Percentiles rank a stretch among this genome's conserved stretches.
phyloP scores from a whole-genome alignment of 2,329 filamentous ascomycete species.

The Arthroderma sp. region DNA sequence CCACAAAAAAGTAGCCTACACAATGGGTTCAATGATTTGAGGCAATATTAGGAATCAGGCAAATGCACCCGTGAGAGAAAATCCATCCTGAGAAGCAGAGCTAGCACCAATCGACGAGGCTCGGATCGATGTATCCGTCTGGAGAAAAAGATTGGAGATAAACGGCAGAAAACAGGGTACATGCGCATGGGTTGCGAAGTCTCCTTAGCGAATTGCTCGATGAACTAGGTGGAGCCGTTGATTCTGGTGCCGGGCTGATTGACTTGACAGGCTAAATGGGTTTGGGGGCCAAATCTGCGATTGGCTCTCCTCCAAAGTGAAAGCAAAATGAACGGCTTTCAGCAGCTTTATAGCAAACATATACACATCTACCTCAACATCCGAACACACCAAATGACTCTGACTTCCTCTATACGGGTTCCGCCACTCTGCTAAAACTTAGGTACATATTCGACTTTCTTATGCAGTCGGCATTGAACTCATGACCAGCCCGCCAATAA shows the following conservation, averaged over 20 bases:
- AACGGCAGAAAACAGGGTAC: not conserved
- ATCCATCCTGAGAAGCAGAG: not conserved
- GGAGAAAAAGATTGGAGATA: not conserved
- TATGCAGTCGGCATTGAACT: not conserved
- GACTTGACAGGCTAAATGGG: not conserved
- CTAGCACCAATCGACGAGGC: not conserved
- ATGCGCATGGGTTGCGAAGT: not conserved
- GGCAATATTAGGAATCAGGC: not conserved
- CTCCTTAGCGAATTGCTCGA: not conserved
- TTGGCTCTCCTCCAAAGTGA: not conserved
- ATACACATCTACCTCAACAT: not conserved
- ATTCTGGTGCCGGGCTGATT: not conserved
- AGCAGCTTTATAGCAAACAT: not conserved
- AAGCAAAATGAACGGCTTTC: not conserved
- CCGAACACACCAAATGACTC: not conserved
- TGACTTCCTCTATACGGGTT: not conserved
- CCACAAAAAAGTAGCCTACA: not conserved
- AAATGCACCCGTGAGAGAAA: not conserved
- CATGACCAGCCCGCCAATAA: not conserved
- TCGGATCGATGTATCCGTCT: not conserved
- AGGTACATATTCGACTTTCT: not conserved
- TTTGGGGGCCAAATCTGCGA: constrained; percentile 2
- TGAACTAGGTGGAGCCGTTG: not conserved
- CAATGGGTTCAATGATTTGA: not conserved
- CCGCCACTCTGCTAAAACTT: not conserved